A percentile compares a stretch with the other conserved stretches of the same genome.
These are phyloP conservation scores for Starmerella cellae DNA, from an alignment of 805 yeast genomes.

Conservation along the genomic window DNA sequence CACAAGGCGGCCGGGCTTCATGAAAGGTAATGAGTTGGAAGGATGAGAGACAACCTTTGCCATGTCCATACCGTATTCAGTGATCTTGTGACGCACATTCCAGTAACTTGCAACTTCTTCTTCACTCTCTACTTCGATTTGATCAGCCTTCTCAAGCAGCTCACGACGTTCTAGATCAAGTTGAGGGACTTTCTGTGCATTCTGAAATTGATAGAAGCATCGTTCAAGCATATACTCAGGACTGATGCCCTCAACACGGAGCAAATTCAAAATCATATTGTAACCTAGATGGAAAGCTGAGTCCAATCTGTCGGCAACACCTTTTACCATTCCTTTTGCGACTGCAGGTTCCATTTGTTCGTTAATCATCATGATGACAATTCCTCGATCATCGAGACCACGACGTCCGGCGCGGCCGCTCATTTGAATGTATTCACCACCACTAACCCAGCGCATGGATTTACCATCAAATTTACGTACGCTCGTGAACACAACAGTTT, in stretches of 20 bases:
- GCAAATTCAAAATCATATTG: conserved; percentile 85
- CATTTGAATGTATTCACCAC: conserved; percentile 99
- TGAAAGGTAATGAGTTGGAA: conserved; percentile 63
- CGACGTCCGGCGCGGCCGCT: conserved; percentile 99
- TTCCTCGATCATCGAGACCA: conserved; percentile 98
- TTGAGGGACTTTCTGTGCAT: conserved; percentile 76
- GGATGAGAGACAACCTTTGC: conserved; percentile 84
- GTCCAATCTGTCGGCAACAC: conserved; percentile 93
- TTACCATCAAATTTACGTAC: conserved; percentile 98
- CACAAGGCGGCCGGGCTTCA: conserved; percentile 80
- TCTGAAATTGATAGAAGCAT: conserved; percentile 92
- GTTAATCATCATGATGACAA: conserved; percentile 98
- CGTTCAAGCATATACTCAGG: conserved; percentile 94
- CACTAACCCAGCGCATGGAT: conserved; percentile 97
- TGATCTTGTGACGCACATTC: conserved; percentile 62
- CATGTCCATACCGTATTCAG: conserved; percentile 57
- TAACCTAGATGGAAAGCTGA: conserved; percentile 96
- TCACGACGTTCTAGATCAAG: conserved; percentile 56
- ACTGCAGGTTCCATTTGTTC: conserved; percentile 99
- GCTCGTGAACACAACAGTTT: conserved; percentile 93
- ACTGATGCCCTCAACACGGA: conserved; percentile 96
- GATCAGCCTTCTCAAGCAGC: conserved; percentile 37
- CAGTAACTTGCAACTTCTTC: conserved; percentile 64
- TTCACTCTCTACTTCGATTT: conserved; percentile 58
- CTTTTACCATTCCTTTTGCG: conserved; percentile 98